Evolutionary conservation across 306 rosid species (phyloP).

Genomic region (Cucurbita pepo): DNA sequence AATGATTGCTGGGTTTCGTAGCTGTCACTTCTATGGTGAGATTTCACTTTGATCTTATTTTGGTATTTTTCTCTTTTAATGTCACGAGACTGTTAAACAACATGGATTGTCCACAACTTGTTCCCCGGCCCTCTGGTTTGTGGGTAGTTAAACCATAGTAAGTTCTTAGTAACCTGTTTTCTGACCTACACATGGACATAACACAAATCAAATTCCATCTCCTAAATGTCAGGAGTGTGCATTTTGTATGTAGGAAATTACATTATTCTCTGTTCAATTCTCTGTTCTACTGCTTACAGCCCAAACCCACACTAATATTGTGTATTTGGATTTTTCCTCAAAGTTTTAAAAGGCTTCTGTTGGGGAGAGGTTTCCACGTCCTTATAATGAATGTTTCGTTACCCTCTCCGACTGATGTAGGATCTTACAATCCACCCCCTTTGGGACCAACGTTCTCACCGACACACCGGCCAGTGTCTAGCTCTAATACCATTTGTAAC

Average conservation of each 20-base stretch:
- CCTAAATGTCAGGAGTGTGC: not conserved
- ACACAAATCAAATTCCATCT: not conserved
- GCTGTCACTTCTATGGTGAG: constrained; percentile 49
- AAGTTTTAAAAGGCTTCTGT: too few relatives aligned
- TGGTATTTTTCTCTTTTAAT: not conserved
- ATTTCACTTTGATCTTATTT: constrained; percentile 2
- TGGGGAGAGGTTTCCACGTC: too few relatives aligned
- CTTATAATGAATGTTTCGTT: too few relatives aligned
- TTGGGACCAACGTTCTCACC: too few relatives aligned
- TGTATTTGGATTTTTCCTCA: too few relatives aligned
- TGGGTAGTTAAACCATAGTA: not conserved
- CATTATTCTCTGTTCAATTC: not conserved
- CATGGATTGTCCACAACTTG: not conserved
- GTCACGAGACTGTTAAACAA: not conserved
- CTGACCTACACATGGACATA: not conserved
- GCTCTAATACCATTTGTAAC: too few relatives aligned
- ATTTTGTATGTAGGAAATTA: not conserved
- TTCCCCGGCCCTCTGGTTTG: not conserved
- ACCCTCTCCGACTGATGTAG: too few relatives aligned
- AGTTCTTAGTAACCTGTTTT: not conserved
- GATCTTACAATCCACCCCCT: too few relatives aligned
- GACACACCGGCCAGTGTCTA: too few relatives aligned
- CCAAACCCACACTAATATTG: too few relatives aligned
- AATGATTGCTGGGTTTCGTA: constrained; percentile 33
- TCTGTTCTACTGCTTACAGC: not conserved